Evolutionary conservation across 345 rosid species (phyloP), one percentile per base, ranked within the genome.

Genomic region (Raphanus sativus): DNA sequence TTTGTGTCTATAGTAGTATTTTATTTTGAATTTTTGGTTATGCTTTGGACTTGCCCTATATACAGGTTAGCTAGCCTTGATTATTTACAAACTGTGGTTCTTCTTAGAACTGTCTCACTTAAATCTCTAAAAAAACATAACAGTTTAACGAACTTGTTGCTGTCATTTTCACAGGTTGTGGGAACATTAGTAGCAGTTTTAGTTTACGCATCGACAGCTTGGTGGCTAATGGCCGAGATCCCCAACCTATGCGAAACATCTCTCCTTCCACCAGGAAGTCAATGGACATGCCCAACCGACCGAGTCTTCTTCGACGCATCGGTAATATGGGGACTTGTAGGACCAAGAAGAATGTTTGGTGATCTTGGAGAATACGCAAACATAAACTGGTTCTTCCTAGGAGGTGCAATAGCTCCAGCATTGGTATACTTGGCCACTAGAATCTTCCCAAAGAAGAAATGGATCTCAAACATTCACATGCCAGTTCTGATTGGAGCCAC

Each of bases 261-360:
- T 59, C 30, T 76, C 66, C 84, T 92, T 62, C 91, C 94, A 21
- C 36, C 66, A 5, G 88, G 84, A 69, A 89, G 93, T 76, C 93
- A 91, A 0, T 91, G 98, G 97, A 88, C 82, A 13, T 91, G 98
- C 71, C 97, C 93, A 0, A 40, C 73, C 64, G 95, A 91, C 56
- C 75, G 73, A 0, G 95, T 89, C 17, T 93, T 91, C 84, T 93
- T 81, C 12, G 92, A 87, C 16, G 95, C 97, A 10, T 91, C 97
- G 0, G 97, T 93, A 8, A 80, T 93, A 2, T 91, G 98, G 97
- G 97, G 97, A 32, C 93, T 93, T 0, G 90, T 89, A 0, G 97
- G 98, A 11, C 93, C 97, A 0, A 86, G 90, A 4, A 85, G 97
- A 67, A 89, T 91, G 71, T 93, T 93, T 13, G 96, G 97, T 24